A percentile compares a stretch with the other conserved stretches of the same genome.
Conservation (phyloP, 1,139 yeast species). For the Geotrichum phurueaensis region DNA sequence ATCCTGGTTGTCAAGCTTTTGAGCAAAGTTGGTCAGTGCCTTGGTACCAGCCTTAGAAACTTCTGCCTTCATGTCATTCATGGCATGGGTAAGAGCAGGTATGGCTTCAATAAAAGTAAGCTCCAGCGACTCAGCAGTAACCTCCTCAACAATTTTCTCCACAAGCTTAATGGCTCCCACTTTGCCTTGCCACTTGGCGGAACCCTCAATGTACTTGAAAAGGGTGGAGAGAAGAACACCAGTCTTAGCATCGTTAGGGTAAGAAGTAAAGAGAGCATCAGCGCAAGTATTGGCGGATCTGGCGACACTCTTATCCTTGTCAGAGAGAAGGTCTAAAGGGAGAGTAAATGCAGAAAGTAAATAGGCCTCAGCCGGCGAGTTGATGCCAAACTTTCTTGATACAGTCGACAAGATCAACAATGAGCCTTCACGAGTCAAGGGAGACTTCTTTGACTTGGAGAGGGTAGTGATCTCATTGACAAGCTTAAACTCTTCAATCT, state of each 20-base stretch:
- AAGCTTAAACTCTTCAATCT: conserved; percentile 61
- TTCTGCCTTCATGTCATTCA: conserved; percentile 96
- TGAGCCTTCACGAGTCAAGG: conserved; percentile 71
- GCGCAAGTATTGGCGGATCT: conserved; percentile 60
- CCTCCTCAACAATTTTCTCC: conserved; percentile 69
- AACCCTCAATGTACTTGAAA: conserved; percentile 58
- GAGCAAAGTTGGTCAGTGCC: conserved; percentile 65
- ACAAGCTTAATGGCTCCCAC: conserved; percentile 68
- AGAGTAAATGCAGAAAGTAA: conserved; percentile 50
- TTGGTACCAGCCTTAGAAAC: conserved; percentile 78
- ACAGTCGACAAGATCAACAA: conserved; percentile 62
- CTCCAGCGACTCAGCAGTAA: conserved; percentile 82
- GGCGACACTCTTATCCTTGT: conserved; percentile 79
- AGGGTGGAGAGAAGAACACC: conserved; percentile 59
- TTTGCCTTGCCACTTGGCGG: conserved; percentile 94
- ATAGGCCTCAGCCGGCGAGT: conserved; percentile 63
- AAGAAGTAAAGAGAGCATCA: conserved; percentile 61
- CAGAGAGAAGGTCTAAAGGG: conserved; percentile 64
- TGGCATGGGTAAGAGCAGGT: conserved; percentile 79
- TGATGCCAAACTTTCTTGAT: conserved; percentile 55
- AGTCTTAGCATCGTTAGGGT: conserved; percentile 75
- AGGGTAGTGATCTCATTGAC: conserved; percentile 58
- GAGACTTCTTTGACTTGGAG: conserved; percentile 65
- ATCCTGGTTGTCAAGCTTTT: conserved; percentile 86
- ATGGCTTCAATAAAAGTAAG: conserved; percentile 69